phyloP scores from a whole-genome alignment of 2,329 filamentous ascomycete species.

The Amylocarpus encephaloides region DNA sequence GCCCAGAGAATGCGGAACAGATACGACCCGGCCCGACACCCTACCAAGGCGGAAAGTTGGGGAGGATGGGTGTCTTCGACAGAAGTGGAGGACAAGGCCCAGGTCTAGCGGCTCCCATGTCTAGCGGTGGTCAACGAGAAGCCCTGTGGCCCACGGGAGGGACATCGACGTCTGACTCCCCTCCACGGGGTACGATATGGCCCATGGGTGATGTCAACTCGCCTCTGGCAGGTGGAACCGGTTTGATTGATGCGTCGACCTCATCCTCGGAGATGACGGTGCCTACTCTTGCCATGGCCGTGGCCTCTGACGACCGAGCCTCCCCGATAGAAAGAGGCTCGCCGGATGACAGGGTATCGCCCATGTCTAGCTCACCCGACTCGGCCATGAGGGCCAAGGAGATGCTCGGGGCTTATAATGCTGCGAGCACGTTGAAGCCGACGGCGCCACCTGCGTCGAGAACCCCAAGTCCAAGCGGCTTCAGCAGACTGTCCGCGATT shows the following conservation, averaged over 20 bases:
- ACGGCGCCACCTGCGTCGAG: constrained; percentile 7
- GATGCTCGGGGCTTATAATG: constrained; percentile 46
- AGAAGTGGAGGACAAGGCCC: neutral
- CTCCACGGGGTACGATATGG: constrained; percentile 14
- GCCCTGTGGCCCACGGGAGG: constrained; percentile 10
- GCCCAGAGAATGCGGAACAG: constrained; percentile 20
- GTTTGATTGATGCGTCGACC: constrained; percentile 24
- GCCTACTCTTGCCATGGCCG: constrained; percentile 16
- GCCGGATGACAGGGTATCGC: neutral
- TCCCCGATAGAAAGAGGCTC: too few species aligned
- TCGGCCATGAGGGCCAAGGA: constrained; percentile 37
- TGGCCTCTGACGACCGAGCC: constrained; percentile 11
- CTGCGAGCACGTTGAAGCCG: constrained; percentile 32
- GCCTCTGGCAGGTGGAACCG: constrained; percentile 25
- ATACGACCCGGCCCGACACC: constrained; percentile 22
- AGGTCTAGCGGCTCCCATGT: constrained; percentile 3
- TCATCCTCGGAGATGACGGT: constrained; percentile 24
- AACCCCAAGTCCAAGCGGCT: constrained; percentile 20
- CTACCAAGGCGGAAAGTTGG: constrained; percentile 37
- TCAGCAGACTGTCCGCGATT: constrained; percentile 47
- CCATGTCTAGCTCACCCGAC: constrained; percentile 8
- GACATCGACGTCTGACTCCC: neutral
- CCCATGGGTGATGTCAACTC: constrained; percentile 23
- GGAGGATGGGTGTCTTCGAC: constrained; percentile 23
- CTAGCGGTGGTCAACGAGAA: constrained; percentile 11